A percentile compares a stretch with the other conserved stretches of the same genome.
phyloP scores from a whole-genome alignment of 257 asterid species.

The Nicotiana obtusifolia region DNA sequence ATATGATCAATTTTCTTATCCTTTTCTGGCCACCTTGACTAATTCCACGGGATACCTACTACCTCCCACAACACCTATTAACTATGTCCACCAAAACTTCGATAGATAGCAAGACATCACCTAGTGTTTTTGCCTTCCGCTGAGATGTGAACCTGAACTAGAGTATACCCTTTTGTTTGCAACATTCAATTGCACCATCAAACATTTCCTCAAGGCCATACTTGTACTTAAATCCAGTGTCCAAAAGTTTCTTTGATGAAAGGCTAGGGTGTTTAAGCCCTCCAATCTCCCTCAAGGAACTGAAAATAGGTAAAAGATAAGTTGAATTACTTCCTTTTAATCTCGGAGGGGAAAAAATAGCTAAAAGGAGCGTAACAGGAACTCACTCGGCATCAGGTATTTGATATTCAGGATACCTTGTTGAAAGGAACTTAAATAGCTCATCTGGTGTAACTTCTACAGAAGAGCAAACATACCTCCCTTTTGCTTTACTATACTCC shows the following conservation, averaged over 20 bases:
- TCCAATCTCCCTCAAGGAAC: constrained; percentile 30
- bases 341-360: not conserved
- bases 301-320: not conserved
- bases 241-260: constrained; percentile 42
- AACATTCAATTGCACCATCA: constrained; percentile 46
- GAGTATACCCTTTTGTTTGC: constrained; percentile 36
- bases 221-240: constrained; percentile 41
- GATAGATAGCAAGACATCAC: too few species aligned
- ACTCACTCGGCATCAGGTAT: constrained; percentile 24
- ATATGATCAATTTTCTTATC: too few species aligned
- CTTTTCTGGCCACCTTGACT: too few species aligned
- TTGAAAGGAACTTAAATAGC: constrained; percentile 27
- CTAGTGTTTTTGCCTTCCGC: too few species aligned
- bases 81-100: too few species aligned
- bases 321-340: not conserved
- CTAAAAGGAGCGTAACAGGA: not conserved
- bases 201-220: constrained; percentile 55
- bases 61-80: too few species aligned
- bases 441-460: constrained; percentile 27
- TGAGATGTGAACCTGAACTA: not conserved
- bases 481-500: constrained; percentile 30
- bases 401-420: constrained; percentile 25
- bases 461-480: constrained; percentile 47
- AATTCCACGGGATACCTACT: too few species aligned
- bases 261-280: constrained; percentile 29